These are phyloP conservation scores for Vitis hybrid DNA, from an alignment of 177 flowering plant species.

Conservation along the genomic window DNA sequence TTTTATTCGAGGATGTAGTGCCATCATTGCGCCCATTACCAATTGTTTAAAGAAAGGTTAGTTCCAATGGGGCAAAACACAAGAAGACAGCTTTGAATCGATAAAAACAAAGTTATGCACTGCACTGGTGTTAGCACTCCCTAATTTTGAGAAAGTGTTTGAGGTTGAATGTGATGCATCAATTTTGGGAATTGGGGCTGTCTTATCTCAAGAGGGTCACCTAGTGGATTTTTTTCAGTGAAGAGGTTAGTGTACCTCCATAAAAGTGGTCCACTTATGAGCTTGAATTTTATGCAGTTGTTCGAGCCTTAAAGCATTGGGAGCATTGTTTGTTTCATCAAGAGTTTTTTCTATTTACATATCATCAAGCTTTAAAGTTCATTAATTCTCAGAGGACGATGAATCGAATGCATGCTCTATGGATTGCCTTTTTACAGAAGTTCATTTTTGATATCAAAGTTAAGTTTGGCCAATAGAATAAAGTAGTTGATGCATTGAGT, in stretches of 20 bases:
- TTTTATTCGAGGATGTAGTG: slow-evolving; percentile 6
- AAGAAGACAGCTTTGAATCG: background rate
- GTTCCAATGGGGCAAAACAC: background rate
- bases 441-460: slow-evolving; percentile 18
- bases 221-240: slow-evolving; percentile 21
- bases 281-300: slow-evolving; percentile 20
- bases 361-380: slow-evolving; percentile 25
- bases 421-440: slow-evolving; percentile 15
- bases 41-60: slow-evolving; percentile 1
- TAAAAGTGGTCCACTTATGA: slow-evolving; percentile 19
- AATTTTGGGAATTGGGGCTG: slow-evolving; percentile 3
- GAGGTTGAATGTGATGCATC: slow-evolving; percentile 3
- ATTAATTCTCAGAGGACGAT: background rate
- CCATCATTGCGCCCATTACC: background rate
- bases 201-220: slow-evolving; percentile 8
- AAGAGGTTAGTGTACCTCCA: slow-evolving; percentile 12
- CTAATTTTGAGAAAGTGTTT: background rate
- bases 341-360: slow-evolving; percentile 15
- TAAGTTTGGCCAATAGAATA: slow-evolving; percentile 4
- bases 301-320: slow-evolving; percentile 22
- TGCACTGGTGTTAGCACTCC: background rate
- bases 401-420: slow-evolving; percentile 7
- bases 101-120: slow-evolving; percentile 2
- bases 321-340: slow-evolving; percentile 12
- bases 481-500: slow-evolving; percentile 15